Conservation (phyloP, 2,329 filamentous ascomycete genomes). For the Nemania abortiva region DNA sequence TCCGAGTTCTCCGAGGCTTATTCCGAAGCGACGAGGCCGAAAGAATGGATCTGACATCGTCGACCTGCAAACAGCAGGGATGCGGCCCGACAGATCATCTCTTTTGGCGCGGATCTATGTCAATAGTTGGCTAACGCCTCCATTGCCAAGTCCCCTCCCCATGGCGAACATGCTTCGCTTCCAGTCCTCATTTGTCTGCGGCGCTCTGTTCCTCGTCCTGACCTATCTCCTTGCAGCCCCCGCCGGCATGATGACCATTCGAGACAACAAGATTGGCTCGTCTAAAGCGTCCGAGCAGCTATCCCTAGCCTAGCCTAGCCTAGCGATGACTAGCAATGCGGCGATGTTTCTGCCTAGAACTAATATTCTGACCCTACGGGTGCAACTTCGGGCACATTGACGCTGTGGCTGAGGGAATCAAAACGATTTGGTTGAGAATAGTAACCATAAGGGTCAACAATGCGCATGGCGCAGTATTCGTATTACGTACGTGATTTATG, state of each 20-base stretch:
- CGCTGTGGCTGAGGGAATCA: background rate
- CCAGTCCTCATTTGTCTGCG: conserved; percentile 1
- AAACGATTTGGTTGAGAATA: background rate
- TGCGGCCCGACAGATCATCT: background rate
- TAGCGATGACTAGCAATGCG: conserved; percentile 1
- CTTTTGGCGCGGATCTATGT: conserved; percentile 6
- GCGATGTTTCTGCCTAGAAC: conserved; percentile 1
- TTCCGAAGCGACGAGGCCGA: conserved; percentile 12
- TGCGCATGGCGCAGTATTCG: background rate
- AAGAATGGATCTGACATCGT: conserved; percentile 11
- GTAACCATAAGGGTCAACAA: background rate
- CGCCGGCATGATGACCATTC: conserved; percentile 5
- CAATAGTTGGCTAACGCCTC: conserved; percentile 8
- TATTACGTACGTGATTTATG: background rate
- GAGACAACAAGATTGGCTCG: conserved; percentile 6
- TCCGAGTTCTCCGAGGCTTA: conserved; percentile 14
- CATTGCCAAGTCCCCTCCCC: conserved; percentile 16
- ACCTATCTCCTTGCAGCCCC: background rate
- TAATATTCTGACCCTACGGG: conserved; percentile 8
- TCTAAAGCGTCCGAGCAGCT: background rate
- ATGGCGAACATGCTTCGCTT: conserved; percentile 6
- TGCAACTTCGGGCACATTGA: background rate
- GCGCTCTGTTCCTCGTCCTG: background rate
- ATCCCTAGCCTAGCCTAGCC: conserved; percentile 8
- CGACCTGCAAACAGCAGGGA: conserved; percentile 1